These are phyloP conservation scores for Dunaliella primolecta DNA, from an alignment of 139 green algal genomes.

Conservation along the genomic window DNA sequence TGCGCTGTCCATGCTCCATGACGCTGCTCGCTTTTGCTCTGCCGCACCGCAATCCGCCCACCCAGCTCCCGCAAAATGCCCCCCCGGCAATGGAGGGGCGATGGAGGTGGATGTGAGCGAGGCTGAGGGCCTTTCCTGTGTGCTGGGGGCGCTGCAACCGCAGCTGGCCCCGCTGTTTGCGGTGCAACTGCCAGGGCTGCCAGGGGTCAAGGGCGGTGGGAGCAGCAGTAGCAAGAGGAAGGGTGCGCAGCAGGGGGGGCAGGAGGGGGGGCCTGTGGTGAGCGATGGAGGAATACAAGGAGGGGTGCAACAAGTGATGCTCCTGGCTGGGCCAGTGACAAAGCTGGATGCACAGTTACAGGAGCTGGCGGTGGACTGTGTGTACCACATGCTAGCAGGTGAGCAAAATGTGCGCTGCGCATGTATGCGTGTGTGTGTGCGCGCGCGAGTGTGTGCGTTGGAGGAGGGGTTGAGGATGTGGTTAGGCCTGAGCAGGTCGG, in stretches of 20 bases:
- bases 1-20: conserved; percentile 36
- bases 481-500: too few species aligned
- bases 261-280: neutral
- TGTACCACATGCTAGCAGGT: conserved; percentile 29
- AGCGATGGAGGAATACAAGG: neutral
- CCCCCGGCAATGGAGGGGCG: too few species aligned
- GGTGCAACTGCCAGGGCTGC: conserved; percentile 22
- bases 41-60: conserved; percentile 18
- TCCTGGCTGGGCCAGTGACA: conserved; percentile 15
- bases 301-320: neutral
- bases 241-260: neutral
- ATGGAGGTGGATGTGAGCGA: too few species aligned
- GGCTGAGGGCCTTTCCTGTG: too few species aligned
- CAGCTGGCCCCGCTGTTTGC: conserved; percentile 44
- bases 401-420: too few species aligned
- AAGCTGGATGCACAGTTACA: conserved; percentile 18
- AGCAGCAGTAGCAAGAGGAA: too few species aligned
- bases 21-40: conserved; percentile 29
- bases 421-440: neutral
- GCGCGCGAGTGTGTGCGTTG: neutral
- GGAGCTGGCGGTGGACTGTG: conserved; percentile 25
- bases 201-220: neutral
- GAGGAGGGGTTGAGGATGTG: too few species aligned
- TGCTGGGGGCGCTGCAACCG: conserved; percentile 26
- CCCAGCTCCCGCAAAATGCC: conserved; percentile 12